Conservation (phyloP, 2,329 filamentous ascomycete species). For the Aspergillus persii region DNA sequence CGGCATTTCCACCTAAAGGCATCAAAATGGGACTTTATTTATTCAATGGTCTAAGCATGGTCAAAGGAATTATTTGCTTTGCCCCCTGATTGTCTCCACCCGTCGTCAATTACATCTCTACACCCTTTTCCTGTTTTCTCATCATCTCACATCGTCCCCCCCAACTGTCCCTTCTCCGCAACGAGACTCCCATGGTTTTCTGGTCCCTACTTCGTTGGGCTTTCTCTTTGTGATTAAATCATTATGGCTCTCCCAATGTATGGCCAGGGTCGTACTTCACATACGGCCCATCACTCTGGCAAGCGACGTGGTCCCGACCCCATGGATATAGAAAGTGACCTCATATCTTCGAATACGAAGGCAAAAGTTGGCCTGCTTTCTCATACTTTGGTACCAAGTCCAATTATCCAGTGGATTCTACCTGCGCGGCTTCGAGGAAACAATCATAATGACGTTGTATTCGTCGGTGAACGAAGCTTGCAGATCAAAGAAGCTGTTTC, state of each 20-base stretch:
- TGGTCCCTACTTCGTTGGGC: background rate
- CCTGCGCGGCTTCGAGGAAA: conserved; percentile 73
- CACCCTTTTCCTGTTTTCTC: background rate
- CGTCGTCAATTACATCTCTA: background rate
- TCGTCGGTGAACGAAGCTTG: conserved; percentile 78
- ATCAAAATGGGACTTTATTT: conserved; percentile 9
- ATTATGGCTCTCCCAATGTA: conserved; percentile 11
- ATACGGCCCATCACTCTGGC: background rate
- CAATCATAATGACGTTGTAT: conserved; percentile 75
- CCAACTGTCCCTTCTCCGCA: background rate
- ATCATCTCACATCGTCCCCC: background rate
- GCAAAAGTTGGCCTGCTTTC: conserved; percentile 71
- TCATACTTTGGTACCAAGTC: conserved; percentile 73
- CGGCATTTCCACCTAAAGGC: background rate
- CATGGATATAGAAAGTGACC: conserved; percentile 17
- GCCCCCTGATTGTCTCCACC: background rate
- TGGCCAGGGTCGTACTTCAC: background rate
- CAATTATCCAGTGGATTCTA: conserved; percentile 71
- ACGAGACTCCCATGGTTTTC: background rate
- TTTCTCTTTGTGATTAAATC: background rate
- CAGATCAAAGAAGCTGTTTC: conserved; percentile 72
- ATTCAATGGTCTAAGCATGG: conserved; percentile 10
- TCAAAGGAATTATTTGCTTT: background rate
- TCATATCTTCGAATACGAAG: conserved; percentile 14
- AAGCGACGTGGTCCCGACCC: conserved; percentile 4